A percentile compares a stretch with the other conserved stretches of the same genome.
phyloP scores from a whole-genome alignment of 345 rosid genomes.

The Euclidium syriacum region DNA sequence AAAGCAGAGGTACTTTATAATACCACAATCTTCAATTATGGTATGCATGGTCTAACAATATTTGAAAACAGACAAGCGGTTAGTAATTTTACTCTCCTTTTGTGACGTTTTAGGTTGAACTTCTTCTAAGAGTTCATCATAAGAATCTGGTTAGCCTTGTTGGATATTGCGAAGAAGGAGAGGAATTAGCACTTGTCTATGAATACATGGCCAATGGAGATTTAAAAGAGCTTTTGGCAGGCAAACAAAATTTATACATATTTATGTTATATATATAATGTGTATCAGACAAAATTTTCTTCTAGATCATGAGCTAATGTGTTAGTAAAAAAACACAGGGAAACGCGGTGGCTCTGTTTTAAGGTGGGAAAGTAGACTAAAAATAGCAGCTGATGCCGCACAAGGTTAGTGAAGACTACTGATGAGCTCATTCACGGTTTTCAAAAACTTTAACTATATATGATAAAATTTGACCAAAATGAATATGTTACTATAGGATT shows the following conservation, averaged over 20 bases:
- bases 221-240: constrained; percentile 31
- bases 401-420: constrained; percentile 17
- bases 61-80: too few relatives aligned
- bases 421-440: background rate
- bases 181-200: constrained; percentile 36
- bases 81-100: background rate
- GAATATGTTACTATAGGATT: constrained; percentile 18
- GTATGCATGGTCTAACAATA: background rate
- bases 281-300: background rate
- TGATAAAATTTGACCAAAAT: background rate
- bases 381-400: constrained; percentile 20
- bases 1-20: constrained; percentile 26
- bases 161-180: constrained; percentile 37
- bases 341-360: background rate
- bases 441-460: background rate
- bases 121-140: constrained; percentile 53
- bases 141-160: constrained; percentile 40
- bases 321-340: background rate
- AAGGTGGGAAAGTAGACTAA: constrained; percentile 15
- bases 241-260: constrained; percentile 5
- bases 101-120: constrained; percentile 29
- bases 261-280: background rate
- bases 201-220: constrained; percentile 50
- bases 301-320: background rate
- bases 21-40: background rate